phyloP scores from a whole-genome alignment of 2,329 filamentous ascomycete species.

The Cladophialophora psammophila region DNA sequence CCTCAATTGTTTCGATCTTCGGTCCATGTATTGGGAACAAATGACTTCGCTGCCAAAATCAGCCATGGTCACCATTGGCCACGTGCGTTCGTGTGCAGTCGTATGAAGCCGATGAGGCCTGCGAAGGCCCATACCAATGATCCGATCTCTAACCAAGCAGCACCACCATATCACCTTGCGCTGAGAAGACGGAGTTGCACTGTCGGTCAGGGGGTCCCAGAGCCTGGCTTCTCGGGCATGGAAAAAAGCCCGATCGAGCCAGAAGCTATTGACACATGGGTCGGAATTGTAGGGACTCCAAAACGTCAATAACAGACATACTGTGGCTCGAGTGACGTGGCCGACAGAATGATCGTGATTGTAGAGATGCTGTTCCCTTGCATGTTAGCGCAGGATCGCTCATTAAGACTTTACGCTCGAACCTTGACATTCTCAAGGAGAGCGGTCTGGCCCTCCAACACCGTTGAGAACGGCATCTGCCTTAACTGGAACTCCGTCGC shows the following conservation, averaged over 20 bases:
- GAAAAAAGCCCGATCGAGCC: background rate
- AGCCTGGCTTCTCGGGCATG: background rate
- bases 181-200: background rate
- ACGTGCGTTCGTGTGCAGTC: background rate
- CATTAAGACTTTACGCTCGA: background rate
- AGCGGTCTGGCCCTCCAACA: background rate
- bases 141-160: background rate
- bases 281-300: background rate
- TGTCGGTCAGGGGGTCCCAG: background rate
- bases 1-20: background rate
- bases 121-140: background rate
- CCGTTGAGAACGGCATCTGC: background rate
- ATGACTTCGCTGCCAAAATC: conserved; percentile 10
- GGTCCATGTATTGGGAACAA: background rate
- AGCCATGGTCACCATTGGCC: background rate
- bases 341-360: background rate
- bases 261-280: background rate
- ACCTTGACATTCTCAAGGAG: background rate
- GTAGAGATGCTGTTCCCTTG: background rate
- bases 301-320: background rate
- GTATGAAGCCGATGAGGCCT: background rate
- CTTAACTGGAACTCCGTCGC: background rate
- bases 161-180: background rate
- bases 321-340: background rate
- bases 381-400: background rate